A percentile compares a stretch with the other conserved stretches of the same genome.
phyloP scores from a whole-genome alignment of 495 filamentous ascomycete genomes.

The Aspergillus cavernicola region DNA sequence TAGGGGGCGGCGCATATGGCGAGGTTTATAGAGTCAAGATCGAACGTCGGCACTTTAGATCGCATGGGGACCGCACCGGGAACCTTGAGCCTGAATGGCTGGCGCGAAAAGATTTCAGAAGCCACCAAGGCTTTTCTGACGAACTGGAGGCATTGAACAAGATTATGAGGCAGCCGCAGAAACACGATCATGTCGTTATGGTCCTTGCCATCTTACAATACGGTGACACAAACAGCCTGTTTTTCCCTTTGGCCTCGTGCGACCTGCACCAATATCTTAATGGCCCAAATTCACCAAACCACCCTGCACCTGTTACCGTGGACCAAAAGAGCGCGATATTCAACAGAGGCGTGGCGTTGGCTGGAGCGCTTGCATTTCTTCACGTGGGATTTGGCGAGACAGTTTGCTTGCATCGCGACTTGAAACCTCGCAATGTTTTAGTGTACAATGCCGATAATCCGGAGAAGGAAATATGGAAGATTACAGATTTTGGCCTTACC shows the following conservation, averaged over 20 bases:
- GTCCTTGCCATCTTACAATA: constrained; percentile 17
- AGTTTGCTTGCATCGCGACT: constrained; percentile 34
- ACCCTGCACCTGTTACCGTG: neutral
- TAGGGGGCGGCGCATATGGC: constrained; percentile 15
- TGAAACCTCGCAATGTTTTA: constrained; percentile 45
- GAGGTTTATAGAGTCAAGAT: constrained; percentile 17
- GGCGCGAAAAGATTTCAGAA: constrained; percentile 19
- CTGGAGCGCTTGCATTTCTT: constrained; percentile 23
- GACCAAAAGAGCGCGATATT: constrained; percentile 9
- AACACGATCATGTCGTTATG: constrained; percentile 13
- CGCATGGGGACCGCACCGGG: neutral
- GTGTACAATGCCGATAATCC: constrained; percentile 16
- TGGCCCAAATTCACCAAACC: neutral
- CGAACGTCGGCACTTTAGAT: constrained; percentile 11
- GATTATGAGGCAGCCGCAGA: constrained; percentile 9
- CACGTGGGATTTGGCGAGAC: constrained; percentile 17
- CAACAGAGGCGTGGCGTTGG: constrained; percentile 14
- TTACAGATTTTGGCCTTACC: constrained; percentile 31
- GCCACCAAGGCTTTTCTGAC: constrained; percentile 3
- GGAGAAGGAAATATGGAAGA: constrained; percentile 25
- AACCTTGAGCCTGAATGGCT: constrained; percentile 1
- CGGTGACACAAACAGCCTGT: constrained; percentile 14
- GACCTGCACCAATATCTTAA: constrained; percentile 15
- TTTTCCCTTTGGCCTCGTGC: constrained; percentile 17
- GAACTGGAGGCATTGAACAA: constrained; percentile 11